phyloP scores from a whole-genome alignment of 306 rosid species.

The Neltuma alba region DNA sequence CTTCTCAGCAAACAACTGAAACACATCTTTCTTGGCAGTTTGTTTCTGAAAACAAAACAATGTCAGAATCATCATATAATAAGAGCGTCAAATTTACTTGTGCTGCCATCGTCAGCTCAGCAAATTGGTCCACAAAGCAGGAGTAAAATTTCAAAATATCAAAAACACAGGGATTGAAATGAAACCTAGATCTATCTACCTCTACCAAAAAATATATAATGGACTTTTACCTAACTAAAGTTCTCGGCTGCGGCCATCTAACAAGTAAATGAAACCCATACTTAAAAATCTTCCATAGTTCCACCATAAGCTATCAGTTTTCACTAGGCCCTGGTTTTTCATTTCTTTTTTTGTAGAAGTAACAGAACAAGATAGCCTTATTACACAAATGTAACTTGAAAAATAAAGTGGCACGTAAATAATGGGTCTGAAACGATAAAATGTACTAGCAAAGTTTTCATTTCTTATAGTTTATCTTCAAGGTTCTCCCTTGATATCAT shows the following conservation, averaged over 20 bases:
- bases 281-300: slow-evolving; percentile 14
- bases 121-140: slow-evolving; percentile 20
- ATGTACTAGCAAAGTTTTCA: not conserved
- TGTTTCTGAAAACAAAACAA: slow-evolving; percentile 65
- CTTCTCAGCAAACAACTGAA: slow-evolving; percentile 94
- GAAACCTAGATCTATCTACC: slow-evolving; percentile 7
- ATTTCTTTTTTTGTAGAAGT: not conserved
- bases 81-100: slow-evolving; percentile 20
- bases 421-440: slow-evolving; percentile 15
- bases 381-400: not conserved
- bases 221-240: not conserved
- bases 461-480: not conserved
- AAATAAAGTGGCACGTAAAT: not conserved
- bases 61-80: slow-evolving; percentile 16
- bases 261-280: not conserved
- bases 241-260: not conserved
- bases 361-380: not conserved
- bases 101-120: slow-evolving; percentile 5
- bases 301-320: slow-evolving; percentile 15
- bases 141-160: not conserved
- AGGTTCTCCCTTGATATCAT: not conserved
- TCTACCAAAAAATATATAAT: not conserved
- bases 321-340: slow-evolving; percentile 1
- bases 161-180: slow-evolving; percentile 5
- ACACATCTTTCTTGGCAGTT: slow-evolving; percentile 75